Conservation (phyloP, 306 rosid genomes). For the Citrullus amarus region DNA sequence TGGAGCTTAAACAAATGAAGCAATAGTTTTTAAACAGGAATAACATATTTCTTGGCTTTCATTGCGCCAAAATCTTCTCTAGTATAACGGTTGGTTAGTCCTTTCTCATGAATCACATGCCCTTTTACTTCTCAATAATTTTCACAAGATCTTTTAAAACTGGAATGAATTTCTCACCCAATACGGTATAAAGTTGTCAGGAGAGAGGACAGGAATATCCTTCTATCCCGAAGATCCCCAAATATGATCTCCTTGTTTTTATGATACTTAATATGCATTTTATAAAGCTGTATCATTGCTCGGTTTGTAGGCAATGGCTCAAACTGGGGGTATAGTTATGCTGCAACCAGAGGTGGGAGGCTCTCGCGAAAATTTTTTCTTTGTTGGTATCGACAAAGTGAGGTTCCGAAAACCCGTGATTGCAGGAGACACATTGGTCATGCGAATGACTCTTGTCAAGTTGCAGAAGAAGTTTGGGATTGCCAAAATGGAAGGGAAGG, state of each 20-base stretch:
- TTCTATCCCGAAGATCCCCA: neutral
- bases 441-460: slow-evolving; percentile 83
- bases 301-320: slow-evolving; percentile 71
- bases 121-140: neutral
- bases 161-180: neutral
- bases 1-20: neutral
- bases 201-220: neutral
- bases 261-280: neutral
- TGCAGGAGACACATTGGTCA: slow-evolving; percentile 87
- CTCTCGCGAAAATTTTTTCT: slow-evolving; percentile 72
- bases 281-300: neutral
- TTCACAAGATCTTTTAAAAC: neutral
- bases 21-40: neutral
- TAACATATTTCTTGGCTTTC: neutral
- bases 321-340: slow-evolving; percentile 89
- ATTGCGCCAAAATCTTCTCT: neutral
- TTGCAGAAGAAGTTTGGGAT: slow-evolving; percentile 79
- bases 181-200: neutral
- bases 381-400: slow-evolving; percentile 88
- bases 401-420: slow-evolving; percentile 81
- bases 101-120: neutral
- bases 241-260: neutral
- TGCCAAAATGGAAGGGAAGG: slow-evolving; percentile 94
- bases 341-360: slow-evolving; percentile 89
- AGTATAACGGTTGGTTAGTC: neutral